Conservation (phyloP, 371 early-diverging fungal species). For the Saksenaea vasiformis region DNA sequence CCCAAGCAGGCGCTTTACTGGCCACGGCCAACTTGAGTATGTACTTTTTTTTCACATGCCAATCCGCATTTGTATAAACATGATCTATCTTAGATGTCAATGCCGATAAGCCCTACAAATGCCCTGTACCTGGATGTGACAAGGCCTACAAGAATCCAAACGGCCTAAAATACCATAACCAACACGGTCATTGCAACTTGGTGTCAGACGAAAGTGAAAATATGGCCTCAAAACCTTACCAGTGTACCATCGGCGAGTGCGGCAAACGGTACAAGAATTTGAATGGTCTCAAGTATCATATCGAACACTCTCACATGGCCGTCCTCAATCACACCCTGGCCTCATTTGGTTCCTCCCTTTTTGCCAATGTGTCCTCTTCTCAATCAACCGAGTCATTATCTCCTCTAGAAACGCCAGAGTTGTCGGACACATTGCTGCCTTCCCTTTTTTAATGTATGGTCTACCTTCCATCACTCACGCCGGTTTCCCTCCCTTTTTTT, state of each 20-base stretch:
- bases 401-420: not conserved
- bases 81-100: conserved; percentile 15
- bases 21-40: conserved; percentile 25
- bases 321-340: conserved; percentile 44
- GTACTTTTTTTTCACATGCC: conserved; percentile 8
- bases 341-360: conserved; percentile 34
- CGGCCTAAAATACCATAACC: conserved; percentile 96
- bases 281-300: conserved; percentile 96
- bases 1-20: conserved; percentile 43
- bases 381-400: not conserved
- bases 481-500: not conserved
- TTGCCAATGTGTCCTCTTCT: conserved; percentile 3
- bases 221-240: conserved; percentile 76
- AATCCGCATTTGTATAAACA: conserved; percentile 1
- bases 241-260: conserved; percentile 85
- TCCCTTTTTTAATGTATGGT: not conserved
- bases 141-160: conserved; percentile 98
- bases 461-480: not conserved
- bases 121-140: conserved; percentile 82
- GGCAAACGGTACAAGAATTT: conserved; percentile 96
- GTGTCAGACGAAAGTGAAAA: conserved; percentile 49
- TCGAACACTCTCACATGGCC: conserved; percentile 83
- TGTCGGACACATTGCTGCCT: not conserved
- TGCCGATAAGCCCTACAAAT: conserved; percentile 78
- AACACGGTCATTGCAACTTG: conserved; percentile 77